Evolutionary conservation across 352 stramenopile genomes (phyloP), one percentile per base, ranked within the genome.

Genomic region (Phytophthora sojae): DNA sequence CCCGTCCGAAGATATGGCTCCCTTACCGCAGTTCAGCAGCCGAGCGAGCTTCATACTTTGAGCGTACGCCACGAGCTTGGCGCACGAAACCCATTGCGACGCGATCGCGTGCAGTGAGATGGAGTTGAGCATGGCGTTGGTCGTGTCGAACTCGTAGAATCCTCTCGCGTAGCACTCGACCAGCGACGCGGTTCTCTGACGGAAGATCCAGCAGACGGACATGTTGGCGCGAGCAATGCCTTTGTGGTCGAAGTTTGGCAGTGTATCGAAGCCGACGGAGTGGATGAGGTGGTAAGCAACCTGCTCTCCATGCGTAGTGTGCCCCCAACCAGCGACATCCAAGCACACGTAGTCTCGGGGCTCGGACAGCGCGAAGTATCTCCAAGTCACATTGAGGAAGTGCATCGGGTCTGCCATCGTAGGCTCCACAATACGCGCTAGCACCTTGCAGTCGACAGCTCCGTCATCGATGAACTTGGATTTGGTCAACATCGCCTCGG

Each of bases 11-110:
- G 59, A 75, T 21, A 70, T 55, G n/a, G 19, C 21, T 0, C 71
- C 67, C 29, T 75, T 75, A 9, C 57, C 67, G 39, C 61, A 62
- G 50, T 79, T 71, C 8, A 82, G 19, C 1, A 82, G 56, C 15
- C 75, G 66, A 9, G 73, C 44, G 17, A 88, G 76, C 71, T 88
- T 88, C 62, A 80, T 75, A 59, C 73, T 84, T 57, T 86, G 69
- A 8, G 80, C 75, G 57, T 77, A 77, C 39, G 78, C 44, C 3
- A 80, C 57, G 2, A 80, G 54, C 47, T 80, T 79, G 47, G 52
- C 49, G 8, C 66, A 71, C 15, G 75, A 82, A 23, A 75, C 17
- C 71, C 71, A 80, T 51, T 78, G 69, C 0, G 62, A 74, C 11
- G 72, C 72, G 25, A 74, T 59, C 25, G 64, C 66, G 60, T 79